Evolutionary conservation across 441 rosid species (phyloP).

Genomic region (Jatropha multifida): DNA sequence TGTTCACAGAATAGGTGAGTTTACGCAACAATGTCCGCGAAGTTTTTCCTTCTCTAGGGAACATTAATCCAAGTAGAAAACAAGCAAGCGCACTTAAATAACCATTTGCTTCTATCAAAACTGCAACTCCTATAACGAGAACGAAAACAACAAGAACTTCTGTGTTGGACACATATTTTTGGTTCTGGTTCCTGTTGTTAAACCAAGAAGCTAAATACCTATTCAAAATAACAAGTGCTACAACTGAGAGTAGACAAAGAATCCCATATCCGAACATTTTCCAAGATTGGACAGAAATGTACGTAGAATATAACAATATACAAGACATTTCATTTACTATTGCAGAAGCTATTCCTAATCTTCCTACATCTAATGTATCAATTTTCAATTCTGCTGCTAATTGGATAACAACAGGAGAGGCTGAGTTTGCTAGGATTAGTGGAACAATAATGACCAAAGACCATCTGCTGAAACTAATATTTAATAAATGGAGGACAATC

Average conservation of each 20-base stretch:
- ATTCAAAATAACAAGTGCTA: constrained; percentile 36
- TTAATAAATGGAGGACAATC: constrained; percentile 32
- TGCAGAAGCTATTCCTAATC: constrained; percentile 56
- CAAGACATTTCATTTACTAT: constrained; percentile 62
- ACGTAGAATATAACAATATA: constrained; percentile 29
- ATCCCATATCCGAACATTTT: constrained; percentile 32
- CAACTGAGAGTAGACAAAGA: constrained; percentile 29
- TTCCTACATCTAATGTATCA: constrained; percentile 62
- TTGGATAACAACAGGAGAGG: constrained; percentile 73
- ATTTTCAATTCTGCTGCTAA: constrained; percentile 71
- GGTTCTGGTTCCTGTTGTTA: constrained; percentile 49
- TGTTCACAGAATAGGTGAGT: constrained; percentile 61
- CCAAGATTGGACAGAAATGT: constrained; percentile 26
- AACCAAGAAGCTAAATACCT: constrained; percentile 57
- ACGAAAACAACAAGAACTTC: constrained; percentile 50
- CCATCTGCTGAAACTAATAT: constrained; percentile 21
- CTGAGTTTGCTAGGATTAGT: constrained; percentile 64
- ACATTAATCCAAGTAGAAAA: constrained; percentile 65
- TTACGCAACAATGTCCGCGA: constrained; percentile 59
- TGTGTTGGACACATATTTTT: constrained; percentile 57
- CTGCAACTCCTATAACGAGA: constrained; percentile 33
- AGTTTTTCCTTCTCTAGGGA: constrained; percentile 83
- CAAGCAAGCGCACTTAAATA: constrained; percentile 46
- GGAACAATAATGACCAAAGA: constrained; percentile 26
- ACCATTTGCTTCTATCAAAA: constrained; percentile 40